phyloP scores from a whole-genome alignment of 2,329 filamentous ascomycete species.

The Pseudonectria foliicola region DNA sequence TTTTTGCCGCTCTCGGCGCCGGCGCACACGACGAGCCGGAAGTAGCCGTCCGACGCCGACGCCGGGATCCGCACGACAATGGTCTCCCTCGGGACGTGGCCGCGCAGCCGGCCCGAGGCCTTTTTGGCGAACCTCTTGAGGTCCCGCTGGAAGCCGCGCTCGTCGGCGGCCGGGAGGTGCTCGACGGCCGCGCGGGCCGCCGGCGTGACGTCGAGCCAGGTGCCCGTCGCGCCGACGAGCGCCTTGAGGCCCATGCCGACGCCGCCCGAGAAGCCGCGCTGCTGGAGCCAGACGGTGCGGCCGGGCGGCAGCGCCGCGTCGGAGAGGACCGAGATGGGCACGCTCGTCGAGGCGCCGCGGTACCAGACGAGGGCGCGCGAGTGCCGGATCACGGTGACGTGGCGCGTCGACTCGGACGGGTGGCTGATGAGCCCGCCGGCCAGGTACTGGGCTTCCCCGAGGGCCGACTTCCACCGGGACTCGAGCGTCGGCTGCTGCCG shows the following conservation, averaged over 20 bases:
- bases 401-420: constrained; percentile 56
- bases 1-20: constrained; percentile 37
- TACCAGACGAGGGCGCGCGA: constrained; percentile 59
- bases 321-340: constrained; percentile 58
- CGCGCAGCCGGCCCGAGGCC: constrained; percentile 35
- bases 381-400: constrained; percentile 61
- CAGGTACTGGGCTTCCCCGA: constrained; percentile 56
- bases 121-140: constrained; percentile 57
- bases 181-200: constrained; percentile 35
- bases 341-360: constrained; percentile 54
- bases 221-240: constrained; percentile 48
- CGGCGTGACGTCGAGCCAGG: constrained; percentile 65
- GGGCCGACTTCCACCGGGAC: constrained; percentile 38
- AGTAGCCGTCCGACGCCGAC: constrained; percentile 58
- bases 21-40: constrained; percentile 57
- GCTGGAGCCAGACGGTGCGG: constrained; percentile 60
- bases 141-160: constrained; percentile 62
- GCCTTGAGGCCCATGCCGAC: constrained; percentile 61
- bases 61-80: constrained; percentile 58
- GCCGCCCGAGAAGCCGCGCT: constrained; percentile 61
- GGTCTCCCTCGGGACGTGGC: constrained; percentile 53
- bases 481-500: constrained; percentile 13
- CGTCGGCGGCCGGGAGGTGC: constrained; percentile 49
- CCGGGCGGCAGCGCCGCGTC: constrained; percentile 48
- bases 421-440: constrained; percentile 57